Base-by-base conservation (phyloP, 2,329 filamentous ascomycete genomes). In the Alternaria rosae region DNA sequence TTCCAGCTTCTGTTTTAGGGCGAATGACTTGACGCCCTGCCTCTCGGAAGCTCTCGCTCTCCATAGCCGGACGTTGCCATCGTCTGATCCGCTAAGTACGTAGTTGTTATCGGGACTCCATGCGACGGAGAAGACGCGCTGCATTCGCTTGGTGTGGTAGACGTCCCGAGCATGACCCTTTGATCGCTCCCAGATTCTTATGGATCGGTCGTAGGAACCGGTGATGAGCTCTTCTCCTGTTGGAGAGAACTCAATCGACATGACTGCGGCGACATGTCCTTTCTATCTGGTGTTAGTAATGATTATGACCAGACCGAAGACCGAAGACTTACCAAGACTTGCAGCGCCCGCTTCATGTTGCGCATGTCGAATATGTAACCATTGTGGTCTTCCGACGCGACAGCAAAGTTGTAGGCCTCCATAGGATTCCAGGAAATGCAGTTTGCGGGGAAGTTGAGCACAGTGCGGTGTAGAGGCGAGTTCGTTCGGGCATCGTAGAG, bases 131-230 rank as follows among this genome's bases (percentile, higher is more conserved):
- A 96, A 96, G 58, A 97, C 93, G 70, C 94, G 88, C 83, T 98
- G 94, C 94, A 97, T 97, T 66, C 95, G 89, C 82, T 97, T 97
- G 17, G 95, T 98, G 83, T 98, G 94, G 81, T 98, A 99, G 51
- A 97, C 89, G 76, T 99, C 95, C 70, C 94, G 87, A 13, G 92
- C 94, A 80, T 95, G 92, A 23, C 94, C 94, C 64, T 90, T 84
- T 67, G 90, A 87, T 59, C 92, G 87, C 76, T 88, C 88, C 92
- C 93, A 98, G 52, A 98, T 83, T 53, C 95, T 89, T 54, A 99
- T 85, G 5, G 93, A 97, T 64, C 93, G 89, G 76, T 96, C 92
- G 81, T 95, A 96, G 1, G 91, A 93, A 6, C 92, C 95, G 13
- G 91, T 92, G 20, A 98, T 93, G 47, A 99, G 87, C 78, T 97